Conservation (phyloP, 1,139 yeast genomes). For the Neolecta irregularis region DNA sequence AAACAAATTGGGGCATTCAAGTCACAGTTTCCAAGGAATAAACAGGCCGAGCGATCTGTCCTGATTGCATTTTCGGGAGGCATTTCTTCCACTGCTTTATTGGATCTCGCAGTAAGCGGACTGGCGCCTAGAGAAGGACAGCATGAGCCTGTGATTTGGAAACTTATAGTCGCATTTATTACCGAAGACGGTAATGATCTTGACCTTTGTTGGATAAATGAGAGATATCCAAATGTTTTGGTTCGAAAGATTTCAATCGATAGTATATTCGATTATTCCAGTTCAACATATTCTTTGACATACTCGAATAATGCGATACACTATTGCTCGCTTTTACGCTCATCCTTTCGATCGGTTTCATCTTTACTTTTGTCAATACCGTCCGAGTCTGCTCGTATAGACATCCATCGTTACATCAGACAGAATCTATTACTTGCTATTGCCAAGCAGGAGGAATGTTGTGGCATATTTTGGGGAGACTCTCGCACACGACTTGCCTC, state of each 20-base stretch:
- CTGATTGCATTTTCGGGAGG: constrained; percentile 9
- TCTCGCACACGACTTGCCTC: constrained; percentile 77
- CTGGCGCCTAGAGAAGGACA: constrained; percentile 6
- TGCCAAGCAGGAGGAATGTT: constrained; percentile 34
- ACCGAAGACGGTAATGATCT: too few relatives aligned
- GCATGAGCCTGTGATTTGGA: constrained; percentile 6
- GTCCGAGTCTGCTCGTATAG: constrained; percentile 22
- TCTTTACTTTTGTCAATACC: constrained; percentile 1
- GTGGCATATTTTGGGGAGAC: constrained; percentile 54
- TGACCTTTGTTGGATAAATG: too few relatives aligned
- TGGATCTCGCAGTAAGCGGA: constrained; percentile 8
- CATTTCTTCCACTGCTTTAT: constrained; percentile 5
- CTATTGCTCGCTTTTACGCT: background rate
- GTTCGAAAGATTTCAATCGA: background rate
- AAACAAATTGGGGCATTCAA: too few relatives aligned
- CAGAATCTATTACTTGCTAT: constrained; percentile 35
- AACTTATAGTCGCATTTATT: too few relatives aligned
- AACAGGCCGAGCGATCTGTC: too few relatives aligned
- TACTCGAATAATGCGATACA: background rate
- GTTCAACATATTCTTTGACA: constrained; percentile 2
- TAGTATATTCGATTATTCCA: background rate
- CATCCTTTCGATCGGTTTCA: background rate
- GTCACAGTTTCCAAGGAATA: too few relatives aligned
- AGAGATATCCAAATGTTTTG: background rate
- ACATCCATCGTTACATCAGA: constrained; percentile 37